Conservation (phyloP, 257 asterid species). For the Solanum raphanifolium region DNA sequence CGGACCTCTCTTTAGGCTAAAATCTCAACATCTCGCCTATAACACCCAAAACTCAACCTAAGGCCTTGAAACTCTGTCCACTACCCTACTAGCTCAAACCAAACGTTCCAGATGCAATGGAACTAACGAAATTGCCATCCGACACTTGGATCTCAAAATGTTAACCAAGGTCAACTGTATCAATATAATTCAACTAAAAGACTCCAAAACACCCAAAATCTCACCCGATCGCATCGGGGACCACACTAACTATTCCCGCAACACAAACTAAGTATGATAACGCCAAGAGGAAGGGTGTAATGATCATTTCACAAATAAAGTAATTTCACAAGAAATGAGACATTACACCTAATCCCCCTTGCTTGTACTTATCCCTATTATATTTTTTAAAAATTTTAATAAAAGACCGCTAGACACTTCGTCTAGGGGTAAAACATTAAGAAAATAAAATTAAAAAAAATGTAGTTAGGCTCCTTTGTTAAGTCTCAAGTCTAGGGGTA, state of each 20-base stretch:
- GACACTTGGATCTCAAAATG: background rate
- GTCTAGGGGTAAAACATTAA: background rate
- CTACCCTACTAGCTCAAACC: background rate
- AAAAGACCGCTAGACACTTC: background rate
- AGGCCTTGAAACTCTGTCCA: background rate
- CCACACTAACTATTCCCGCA: background rate
- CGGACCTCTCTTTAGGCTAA: background rate
- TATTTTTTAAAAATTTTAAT: too few relatives aligned
- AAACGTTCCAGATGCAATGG: background rate
- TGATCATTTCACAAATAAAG: background rate
- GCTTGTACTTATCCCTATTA: background rate
- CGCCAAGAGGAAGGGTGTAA: background rate
- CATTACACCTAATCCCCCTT: background rate
- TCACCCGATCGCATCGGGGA: background rate
- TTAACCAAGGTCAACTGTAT: background rate
- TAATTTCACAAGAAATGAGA: background rate
- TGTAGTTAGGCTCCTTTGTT: background rate
- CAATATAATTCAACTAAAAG: background rate
- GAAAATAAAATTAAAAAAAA: too few relatives aligned
- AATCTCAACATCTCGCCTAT: background rate
- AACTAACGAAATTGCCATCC: background rate
- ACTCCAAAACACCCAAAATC: too few relatives aligned
- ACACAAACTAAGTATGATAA: background rate
- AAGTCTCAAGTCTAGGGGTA: background rate
- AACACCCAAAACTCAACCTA: background rate